Conservation (phyloP, 2,329 filamentous ascomycete genomes). For the Trematosphaeria pertusa region DNA sequence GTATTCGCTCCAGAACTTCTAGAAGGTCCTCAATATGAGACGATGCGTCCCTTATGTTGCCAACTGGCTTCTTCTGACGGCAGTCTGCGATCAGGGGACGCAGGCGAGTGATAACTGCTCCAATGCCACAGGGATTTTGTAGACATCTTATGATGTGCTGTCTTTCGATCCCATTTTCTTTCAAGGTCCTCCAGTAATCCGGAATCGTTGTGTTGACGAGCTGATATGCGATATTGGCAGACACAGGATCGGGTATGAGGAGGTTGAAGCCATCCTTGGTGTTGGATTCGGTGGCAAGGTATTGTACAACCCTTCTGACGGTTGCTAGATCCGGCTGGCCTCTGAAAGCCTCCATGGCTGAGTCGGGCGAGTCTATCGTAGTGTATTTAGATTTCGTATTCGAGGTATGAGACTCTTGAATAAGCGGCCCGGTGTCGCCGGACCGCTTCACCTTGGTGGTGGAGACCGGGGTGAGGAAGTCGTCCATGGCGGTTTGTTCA, state of each 20-base stretch:
- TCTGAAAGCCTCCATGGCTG: slow-evolving; percentile 67
- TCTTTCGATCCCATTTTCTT: slow-evolving; percentile 49
- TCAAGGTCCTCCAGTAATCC: slow-evolving; percentile 77
- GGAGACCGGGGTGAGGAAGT: slow-evolving; percentile 58
- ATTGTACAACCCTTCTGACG: slow-evolving; percentile 61
- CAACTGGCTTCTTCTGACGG: slow-evolving; percentile 43
- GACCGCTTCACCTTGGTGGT: slow-evolving; percentile 39
- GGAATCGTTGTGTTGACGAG: slow-evolving; percentile 78
- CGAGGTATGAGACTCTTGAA: slow-evolving; percentile 20
- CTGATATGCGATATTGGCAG: slow-evolving; percentile 76
- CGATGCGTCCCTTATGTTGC: slow-evolving; percentile 35
- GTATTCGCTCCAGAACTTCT: slow-evolving; percentile 49
- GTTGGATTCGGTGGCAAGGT: slow-evolving; percentile 50
- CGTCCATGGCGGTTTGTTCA: slow-evolving; percentile 50
- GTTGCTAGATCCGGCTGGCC: slow-evolving; percentile 67
- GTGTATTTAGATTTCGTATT: slow-evolving; percentile 5
- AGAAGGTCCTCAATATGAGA: slow-evolving; percentile 51
- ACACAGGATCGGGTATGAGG: slow-evolving; percentile 67
- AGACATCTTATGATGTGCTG: slow-evolving; percentile 68
- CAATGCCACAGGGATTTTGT: slow-evolving; percentile 76
- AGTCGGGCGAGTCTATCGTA: slow-evolving; percentile 45
- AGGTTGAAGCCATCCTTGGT: slow-evolving; percentile 60
- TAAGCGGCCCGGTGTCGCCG: slow-evolving; percentile 20
- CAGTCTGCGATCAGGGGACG: slow-evolving; percentile 61
- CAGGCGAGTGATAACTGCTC: slow-evolving; percentile 75